A percentile compares a stretch with the other conserved stretches of the same genome.
phyloP scores from a whole-genome alignment of 164 flowering plant species.

The Santalum album region DNA sequence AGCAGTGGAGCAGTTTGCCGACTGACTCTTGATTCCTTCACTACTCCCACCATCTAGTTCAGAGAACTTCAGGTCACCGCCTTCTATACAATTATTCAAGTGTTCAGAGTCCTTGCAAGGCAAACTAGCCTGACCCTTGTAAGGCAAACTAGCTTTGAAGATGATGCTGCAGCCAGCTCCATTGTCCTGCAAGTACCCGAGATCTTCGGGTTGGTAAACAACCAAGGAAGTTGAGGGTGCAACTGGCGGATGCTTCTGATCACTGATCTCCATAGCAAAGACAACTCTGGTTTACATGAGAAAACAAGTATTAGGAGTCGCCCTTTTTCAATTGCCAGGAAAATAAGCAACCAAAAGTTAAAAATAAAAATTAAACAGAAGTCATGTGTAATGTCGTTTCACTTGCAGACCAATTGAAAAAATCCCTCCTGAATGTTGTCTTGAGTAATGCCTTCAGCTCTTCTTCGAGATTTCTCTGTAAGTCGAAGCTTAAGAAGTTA shows the following conservation, averaged over 20 bases:
- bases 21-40: not conserved
- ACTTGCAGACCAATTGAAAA: too few relatives aligned
- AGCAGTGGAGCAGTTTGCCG: not conserved
- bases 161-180: not conserved
- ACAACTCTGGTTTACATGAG: not conserved
- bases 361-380: too few relatives aligned
- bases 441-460: too few relatives aligned
- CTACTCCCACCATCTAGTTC: conserved; percentile 1
- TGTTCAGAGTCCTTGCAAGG: not conserved
- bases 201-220: not conserved
- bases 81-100: not conserved
- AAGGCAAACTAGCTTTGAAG: not conserved
- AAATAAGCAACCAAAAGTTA: too few relatives aligned
- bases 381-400: too few relatives aligned
- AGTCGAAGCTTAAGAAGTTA: too few relatives aligned
- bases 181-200: not conserved
- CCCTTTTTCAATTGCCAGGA: too few relatives aligned
- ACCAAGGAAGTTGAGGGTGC: not conserved
- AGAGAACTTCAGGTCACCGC: not conserved
- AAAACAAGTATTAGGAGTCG: not conserved
- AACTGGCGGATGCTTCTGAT: not conserved
- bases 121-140: conserved; percentile 2
- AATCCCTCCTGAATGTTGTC: too few relatives aligned
- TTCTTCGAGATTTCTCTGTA: too few relatives aligned
- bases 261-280: not conserved